Base-by-base conservation (phyloP, 768 basidiomycete species). In the Polyporus arcularius region DNA sequence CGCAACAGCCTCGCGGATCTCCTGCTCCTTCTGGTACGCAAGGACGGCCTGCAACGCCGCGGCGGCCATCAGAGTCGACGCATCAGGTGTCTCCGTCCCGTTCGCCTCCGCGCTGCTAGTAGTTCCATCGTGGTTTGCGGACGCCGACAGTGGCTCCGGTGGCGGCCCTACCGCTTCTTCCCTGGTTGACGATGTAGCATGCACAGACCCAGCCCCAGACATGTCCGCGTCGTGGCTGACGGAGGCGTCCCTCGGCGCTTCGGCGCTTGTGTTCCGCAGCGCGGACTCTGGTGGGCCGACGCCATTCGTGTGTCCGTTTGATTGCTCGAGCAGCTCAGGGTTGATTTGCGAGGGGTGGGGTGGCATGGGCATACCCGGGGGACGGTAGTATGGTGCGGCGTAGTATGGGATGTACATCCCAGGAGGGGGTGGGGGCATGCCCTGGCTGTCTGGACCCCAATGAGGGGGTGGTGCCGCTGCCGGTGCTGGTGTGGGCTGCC, bases 351-450 rank as follows among this genome's bases (percentile, higher is more conserved):
- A 5, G 57, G 53, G 43, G 31, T 65, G 67, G 7, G 67, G 72
- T 32, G 70, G 65, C 1, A 62, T 42, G 26, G 67, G 63, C 66
- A 76, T 68, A 39, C 66, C 63, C 6, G 67, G 62, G 15, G 72
- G 67, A 35, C 84, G 83, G 63, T 86, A 85, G 66, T 85, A 83
- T 4, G 80, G 78, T 1, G 81, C 76, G 18, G 76, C 65, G 55
- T 77, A 77, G 58, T 74, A 78, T 5, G 82, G 54, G 75, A 76
- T 31, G 73, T 72, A 40, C 65, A 71, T 68, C 68, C 60, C 62
- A 4, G 65, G 62, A 5, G 63, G 53, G 11, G 49, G 65, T 51
- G 41, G 53, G 0, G 67, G 64, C 59, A 65, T 67, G 55, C 63
- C 65, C 8, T 68, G 65, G 63, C 69, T 72, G 68, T 67, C 70